Conservation (phyloP, 257 asterid species). For the Gynochthodes officinalis region DNA sequence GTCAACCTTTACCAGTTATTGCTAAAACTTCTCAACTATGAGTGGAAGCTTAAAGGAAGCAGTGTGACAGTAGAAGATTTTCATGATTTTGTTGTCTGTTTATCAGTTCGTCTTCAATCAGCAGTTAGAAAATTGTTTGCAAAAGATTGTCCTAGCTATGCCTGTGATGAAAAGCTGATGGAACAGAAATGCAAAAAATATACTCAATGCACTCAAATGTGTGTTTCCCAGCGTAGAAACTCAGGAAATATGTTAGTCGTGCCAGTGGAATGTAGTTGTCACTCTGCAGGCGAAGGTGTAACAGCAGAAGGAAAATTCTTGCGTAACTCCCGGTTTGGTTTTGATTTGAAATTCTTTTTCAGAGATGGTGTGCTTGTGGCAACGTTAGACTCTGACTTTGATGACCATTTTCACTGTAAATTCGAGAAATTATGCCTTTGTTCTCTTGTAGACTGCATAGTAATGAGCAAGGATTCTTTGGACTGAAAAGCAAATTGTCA, state of each 20-base stretch:
- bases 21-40: conserved; percentile 32
- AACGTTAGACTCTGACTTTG: conserved; percentile 32
- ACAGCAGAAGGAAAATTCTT: conserved; percentile 16
- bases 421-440: conserved; percentile 78
- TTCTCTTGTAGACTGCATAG: conserved; percentile 74
- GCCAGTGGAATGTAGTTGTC: conserved; percentile 56
- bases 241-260: conserved; percentile 16
- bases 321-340: conserved; percentile 20
- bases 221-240: conserved; percentile 15
- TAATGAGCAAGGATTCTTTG: conserved; percentile 33
- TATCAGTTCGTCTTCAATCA: conserved; percentile 65
- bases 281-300: conserved; percentile 23
- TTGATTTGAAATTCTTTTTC: conserved; percentile 39
- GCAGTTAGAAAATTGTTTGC: conserved; percentile 42
- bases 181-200: conserved; percentile 21
- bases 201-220: conserved; percentile 18
- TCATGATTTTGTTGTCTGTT: conserved; percentile 65
- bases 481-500: conserved; percentile 24
- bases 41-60: conserved; percentile 38
- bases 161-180: conserved; percentile 12
- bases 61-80: conserved; percentile 55
- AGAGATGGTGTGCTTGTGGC: conserved; percentile 66
- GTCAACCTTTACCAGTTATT: conserved; percentile 48
- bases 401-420: conserved; percentile 62
- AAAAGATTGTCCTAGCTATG: conserved; percentile 21